Conservation (phyloP, 2,329 filamentous ascomycete species). For the Celoporthe dispersa region DNA sequence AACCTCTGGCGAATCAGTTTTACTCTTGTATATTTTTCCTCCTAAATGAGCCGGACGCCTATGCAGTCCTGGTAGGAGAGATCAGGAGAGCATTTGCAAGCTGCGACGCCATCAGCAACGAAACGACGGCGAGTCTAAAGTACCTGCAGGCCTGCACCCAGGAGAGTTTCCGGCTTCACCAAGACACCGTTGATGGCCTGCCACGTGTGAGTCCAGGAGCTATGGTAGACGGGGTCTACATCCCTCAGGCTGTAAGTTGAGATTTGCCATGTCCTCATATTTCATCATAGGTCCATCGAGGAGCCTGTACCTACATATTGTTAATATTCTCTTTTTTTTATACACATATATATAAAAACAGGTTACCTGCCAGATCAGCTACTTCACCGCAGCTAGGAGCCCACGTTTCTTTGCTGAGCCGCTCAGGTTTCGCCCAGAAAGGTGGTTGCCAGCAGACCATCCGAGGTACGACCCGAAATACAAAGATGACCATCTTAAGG, state of each 20-base stretch:
- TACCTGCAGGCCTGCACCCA: slow-evolving; percentile 13
- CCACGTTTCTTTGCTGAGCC: slow-evolving; percentile 25
- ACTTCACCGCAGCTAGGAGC: slow-evolving; percentile 23
- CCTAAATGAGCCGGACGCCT: not conserved
- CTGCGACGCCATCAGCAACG: slow-evolving; percentile 1
- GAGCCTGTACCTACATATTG: not conserved
- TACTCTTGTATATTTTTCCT: slow-evolving; percentile 11
- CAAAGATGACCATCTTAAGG: slow-evolving; percentile 8
- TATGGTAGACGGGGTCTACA: slow-evolving; percentile 8
- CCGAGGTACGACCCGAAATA: slow-evolving; percentile 2
- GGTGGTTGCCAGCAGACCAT: slow-evolving; percentile 23
- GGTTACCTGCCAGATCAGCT: slow-evolving; percentile 23
- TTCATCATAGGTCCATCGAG: no score
- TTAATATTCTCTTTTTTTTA: no score
- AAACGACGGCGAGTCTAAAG: not conserved
- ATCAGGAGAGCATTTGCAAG: not conserved
- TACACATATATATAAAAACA: no score
- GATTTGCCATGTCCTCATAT: not conserved
- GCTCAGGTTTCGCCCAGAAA: slow-evolving; percentile 18
- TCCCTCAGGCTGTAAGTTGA: not conserved
- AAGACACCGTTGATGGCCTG: not conserved
- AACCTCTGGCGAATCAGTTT: slow-evolving; percentile 4
- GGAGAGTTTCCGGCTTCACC: slow-evolving; percentile 8
- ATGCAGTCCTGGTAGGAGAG: slow-evolving; percentile 6
- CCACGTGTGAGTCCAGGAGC: slow-evolving; percentile 6